Base-by-base conservation (phyloP, 2,329 filamentous ascomycete species). In the Penicillium sp. region DNA sequence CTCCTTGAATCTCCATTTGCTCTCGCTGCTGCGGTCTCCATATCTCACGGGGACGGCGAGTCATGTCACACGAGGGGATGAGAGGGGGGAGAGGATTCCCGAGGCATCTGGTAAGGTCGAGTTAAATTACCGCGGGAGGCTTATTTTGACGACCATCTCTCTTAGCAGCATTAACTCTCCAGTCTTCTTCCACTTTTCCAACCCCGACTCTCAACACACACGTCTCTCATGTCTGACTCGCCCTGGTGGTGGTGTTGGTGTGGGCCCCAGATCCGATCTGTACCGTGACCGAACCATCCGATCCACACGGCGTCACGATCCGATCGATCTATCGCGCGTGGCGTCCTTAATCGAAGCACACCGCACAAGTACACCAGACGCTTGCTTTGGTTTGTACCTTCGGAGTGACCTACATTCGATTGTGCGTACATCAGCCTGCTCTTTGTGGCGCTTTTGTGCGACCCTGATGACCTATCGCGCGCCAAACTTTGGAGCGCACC, bases 231-330 rank as follows among this genome's bases (percentile, higher is more conserved):
- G n/a, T 49, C 11, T 33, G 33, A 5, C n/a, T 19, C 27, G n/a
- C 11, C 16, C 14, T 13, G 16, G 13, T 10, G 9, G 44, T 47
- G 9, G 44, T 47, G 27, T 57, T 46, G n/a, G 39, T 27, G 50
- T 37, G 36, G 35, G 43, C 50, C 19, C 44, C 50, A 37, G 54
- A 56, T 54, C 54, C 50, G n/a, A 19, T 31, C 43, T 33, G 44
- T 50, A 39, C 36, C 10, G 41, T 43, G 46, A 49, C 24, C 54
- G 58, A 60, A 56, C 58, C 40, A 47, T 58, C 59, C 58, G 60
- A 61, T 61, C 60, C 55, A 53, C 58, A 43, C 53, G 39, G 50
- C 41, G 18, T 58, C 44, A 39, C 50, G 47, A 54, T 53, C 56
- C 43, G 58, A 55, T 44, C 53, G 50, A 56, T 56, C 60, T 54